Conservation (phyloP, 768 basidiomycete genomes). For the Tulasnella sp. region DNA sequence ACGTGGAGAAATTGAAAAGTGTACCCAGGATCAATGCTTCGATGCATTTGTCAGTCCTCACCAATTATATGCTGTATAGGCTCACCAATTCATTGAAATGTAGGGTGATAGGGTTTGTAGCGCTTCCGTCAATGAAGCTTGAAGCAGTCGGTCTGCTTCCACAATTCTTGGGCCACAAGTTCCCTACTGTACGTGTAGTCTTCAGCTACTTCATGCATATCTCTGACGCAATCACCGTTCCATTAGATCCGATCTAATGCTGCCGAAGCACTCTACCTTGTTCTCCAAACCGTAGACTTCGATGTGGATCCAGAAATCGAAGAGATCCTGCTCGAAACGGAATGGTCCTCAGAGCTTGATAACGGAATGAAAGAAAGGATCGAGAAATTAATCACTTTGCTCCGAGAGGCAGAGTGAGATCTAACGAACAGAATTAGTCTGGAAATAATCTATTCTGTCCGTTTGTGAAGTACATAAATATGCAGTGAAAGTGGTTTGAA, state of each 20-base stretch:
- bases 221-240: not conserved
- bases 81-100: not conserved
- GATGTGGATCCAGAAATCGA: conserved; percentile 52
- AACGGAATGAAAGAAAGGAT: no score
- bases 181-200: conserved; percentile 63
- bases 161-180: conserved; percentile 62
- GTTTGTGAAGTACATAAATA: no score
- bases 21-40: conserved; percentile 66
- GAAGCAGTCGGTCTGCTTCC: conserved; percentile 33
- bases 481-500: no score
- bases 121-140: conserved; percentile 37
- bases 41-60: conserved; percentile 61
- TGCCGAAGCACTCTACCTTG: conserved; percentile 71
- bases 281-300: conserved; percentile 52
- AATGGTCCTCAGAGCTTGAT: no score
- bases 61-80: conserved; percentile 10
- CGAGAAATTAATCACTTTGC: no score
- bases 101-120: conserved; percentile 56
- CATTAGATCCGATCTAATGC: conserved; percentile 64
- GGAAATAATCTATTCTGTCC: no score
- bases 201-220: conserved; percentile 9
- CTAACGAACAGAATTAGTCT: no score
- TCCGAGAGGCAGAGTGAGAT: no score
- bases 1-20: conserved; percentile 61
- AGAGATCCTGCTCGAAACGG: conserved; percentile 56